phyloP scores from a whole-genome alignment of 2,329 filamentous ascomycete genomes.

The Colletotrichum tropicale region DNA sequence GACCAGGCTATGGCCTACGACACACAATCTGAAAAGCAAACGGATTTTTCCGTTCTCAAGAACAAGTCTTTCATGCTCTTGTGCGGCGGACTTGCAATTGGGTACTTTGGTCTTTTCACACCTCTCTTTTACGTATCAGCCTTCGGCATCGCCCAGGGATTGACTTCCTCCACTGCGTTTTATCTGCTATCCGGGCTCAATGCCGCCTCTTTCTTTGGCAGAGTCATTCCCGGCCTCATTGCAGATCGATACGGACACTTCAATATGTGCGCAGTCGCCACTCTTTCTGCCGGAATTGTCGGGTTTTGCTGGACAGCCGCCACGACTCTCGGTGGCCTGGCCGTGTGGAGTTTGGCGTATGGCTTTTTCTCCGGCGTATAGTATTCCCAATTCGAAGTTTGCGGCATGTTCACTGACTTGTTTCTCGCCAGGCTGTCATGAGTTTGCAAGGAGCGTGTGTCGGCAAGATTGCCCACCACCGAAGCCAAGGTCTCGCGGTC shows the following conservation, averaged over 20 bases:
- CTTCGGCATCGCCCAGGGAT: slow-evolving; percentile 52
- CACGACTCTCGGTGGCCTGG: slow-evolving; percentile 43
- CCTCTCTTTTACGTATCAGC: slow-evolving; percentile 60
- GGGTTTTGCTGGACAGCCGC: slow-evolving; percentile 50
- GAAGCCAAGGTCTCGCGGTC: slow-evolving; percentile 44
- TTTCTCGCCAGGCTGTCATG: slow-evolving; percentile 43
- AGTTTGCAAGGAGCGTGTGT: slow-evolving; percentile 51
- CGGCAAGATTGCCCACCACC: slow-evolving; percentile 40
- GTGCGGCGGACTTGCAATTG: not conserved
- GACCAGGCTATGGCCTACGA: not conserved
- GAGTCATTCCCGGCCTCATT: slow-evolving; percentile 55
- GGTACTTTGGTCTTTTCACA: slow-evolving; percentile 48
- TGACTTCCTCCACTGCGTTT: slow-evolving; percentile 58
- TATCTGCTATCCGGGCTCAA: slow-evolving; percentile 69
- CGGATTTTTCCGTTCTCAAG: slow-evolving; percentile 20
- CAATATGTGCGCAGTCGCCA: slow-evolving; percentile 36
- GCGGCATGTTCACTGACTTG: not conserved
- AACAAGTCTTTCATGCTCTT: slow-evolving; percentile 7
- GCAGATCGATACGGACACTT: slow-evolving; percentile 55
- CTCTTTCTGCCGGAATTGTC: slow-evolving; percentile 36
- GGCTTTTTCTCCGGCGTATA: slow-evolving; percentile 49
- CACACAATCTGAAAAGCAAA: not conserved
- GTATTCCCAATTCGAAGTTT: not conserved
- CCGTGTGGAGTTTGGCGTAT: slow-evolving; percentile 48
- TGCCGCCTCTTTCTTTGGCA: slow-evolving; percentile 56